A percentile compares a stretch with the other conserved stretches of the same genome.
These are phyloP conservation scores for Crassisporium funariophilum DNA, from an alignment of 768 basidiomycete genomes.

Conservation along the genomic window DNA sequence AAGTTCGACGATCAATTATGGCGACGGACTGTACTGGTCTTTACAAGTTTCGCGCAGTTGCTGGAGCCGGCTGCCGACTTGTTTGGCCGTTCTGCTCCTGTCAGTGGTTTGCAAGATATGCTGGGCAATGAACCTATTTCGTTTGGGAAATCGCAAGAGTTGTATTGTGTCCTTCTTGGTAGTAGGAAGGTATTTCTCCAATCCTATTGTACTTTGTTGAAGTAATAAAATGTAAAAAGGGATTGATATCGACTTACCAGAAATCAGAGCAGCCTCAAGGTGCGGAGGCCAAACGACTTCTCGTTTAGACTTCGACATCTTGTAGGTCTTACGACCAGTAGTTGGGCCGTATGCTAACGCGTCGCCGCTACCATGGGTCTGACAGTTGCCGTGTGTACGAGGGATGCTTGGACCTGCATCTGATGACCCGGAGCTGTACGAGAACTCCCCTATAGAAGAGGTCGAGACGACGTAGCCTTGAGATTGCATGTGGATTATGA, in stretches of 20 bases:
- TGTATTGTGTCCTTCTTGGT: slow-evolving; percentile 52
- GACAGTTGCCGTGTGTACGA: slow-evolving; percentile 2
- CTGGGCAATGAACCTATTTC: slow-evolving; percentile 68
- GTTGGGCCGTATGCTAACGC: slow-evolving; percentile 31
- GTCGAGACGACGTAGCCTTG: too few species aligned
- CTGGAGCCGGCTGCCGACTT: slow-evolving; percentile 71
- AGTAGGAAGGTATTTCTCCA: slow-evolving; percentile 56
- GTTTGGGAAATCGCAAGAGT: slow-evolving; percentile 63
- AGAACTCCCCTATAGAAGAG: too few species aligned
- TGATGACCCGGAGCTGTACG: too few species aligned
- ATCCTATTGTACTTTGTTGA: slow-evolving; percentile 37
- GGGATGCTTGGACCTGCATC: too few species aligned
- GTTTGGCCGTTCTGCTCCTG: slow-evolving; percentile 61
- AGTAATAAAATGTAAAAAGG: slow-evolving; percentile 2
- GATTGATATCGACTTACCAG: slow-evolving; percentile 43
- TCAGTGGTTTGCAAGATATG: slow-evolving; percentile 60
- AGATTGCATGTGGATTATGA: too few species aligned
- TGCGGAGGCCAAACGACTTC: slow-evolving; percentile 67
- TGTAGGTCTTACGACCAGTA: slow-evolving; percentile 59
- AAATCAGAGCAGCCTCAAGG: slow-evolving; percentile 61
- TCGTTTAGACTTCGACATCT: slow-evolving; percentile 49
- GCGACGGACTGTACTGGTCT: slow-evolving; percentile 55
- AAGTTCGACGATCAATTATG: neutral
- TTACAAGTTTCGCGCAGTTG: slow-evolving; percentile 64
- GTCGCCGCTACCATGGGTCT: neutral